Base-by-base conservation (phyloP, 306 rosid genomes). In the Sesbania bispinosa region DNA sequence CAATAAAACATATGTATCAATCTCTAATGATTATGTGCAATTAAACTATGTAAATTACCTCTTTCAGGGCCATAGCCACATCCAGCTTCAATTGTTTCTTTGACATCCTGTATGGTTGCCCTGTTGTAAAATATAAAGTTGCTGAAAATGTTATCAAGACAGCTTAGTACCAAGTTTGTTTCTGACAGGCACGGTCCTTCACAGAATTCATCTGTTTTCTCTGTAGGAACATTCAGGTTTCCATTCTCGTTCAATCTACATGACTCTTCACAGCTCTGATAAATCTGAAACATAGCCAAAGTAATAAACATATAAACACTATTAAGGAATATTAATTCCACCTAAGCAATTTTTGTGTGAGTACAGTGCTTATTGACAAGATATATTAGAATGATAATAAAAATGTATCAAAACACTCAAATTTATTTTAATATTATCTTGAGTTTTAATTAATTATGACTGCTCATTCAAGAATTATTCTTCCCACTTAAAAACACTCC, bases 31-130 rank as follows among this genome's bases (percentile, higher is more conserved):
- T 38, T 14, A 23, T 48, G 30, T 61, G 48, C 9, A 73, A 55
- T 38, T 59, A n/a, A 51, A 20, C 1, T 5, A 58, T 0, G 21
- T 15, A 9, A 35, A 10, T 33, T 18, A 87, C 98, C 98, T 90
- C 97, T 83, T 66, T 87, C 75, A 1, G 88, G 83, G 24, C 98
- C 97, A 45, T 81, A 80, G 21, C 94, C 96, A 79, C 98, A 93
- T 6, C 62, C 97, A 39, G 94, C 88, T 1, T 72, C 60, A 71
- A 93, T 7, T 1, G 92, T 93, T 8, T 84, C 85, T 63, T 75
- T 79, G 35, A 93, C 60, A 46, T 88, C 98, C 15, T 65, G 55
- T 26, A 90, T 74, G 0, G 97, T 88, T 66, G 97, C 98, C 52
- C 57, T 84, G 45, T 93, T 93, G 81, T 84, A 88, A 69, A 93